Evolutionary conservation across 352 stramenopile species (phyloP).

Genomic region (Globisporangium cederbergense): DNA sequence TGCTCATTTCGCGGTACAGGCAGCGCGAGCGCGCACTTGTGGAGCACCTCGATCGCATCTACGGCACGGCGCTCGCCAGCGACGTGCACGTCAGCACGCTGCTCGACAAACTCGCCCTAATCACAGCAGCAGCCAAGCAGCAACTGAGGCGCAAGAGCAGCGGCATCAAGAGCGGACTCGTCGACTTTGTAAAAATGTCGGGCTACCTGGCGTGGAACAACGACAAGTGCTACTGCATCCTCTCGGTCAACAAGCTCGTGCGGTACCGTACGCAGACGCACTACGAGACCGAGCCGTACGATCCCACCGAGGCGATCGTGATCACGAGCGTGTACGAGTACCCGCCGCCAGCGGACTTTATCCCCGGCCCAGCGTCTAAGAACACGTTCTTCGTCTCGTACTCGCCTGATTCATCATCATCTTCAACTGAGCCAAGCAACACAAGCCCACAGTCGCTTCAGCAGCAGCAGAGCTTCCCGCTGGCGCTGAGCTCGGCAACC

Average conservation of each 20-base stretch:
- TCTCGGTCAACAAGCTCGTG: conserved; percentile 55
- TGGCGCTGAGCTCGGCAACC: conserved; percentile 35
- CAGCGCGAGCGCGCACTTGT: conserved; percentile 49
- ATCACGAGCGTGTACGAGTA: conserved; percentile 47
- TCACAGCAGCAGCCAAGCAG: background rate
- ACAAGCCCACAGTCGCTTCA: background rate
- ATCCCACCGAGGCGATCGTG: conserved; percentile 32
- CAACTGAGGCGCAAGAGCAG: conserved; percentile 20
- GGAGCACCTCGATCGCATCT: conserved; percentile 66
- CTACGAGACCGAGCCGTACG: conserved; percentile 36
- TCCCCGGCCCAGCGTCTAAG: conserved; percentile 2
- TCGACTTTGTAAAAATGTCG: conserved; percentile 40
- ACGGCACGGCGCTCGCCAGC: conserved; percentile 39
- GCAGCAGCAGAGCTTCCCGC: background rate
- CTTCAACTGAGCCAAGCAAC: conserved; percentile 3
- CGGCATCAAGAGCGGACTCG: conserved; percentile 31
- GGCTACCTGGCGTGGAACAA: conserved; percentile 42
- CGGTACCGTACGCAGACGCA: conserved; percentile 38
- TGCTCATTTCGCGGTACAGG: conserved; percentile 48
- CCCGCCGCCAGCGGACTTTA: conserved; percentile 18
- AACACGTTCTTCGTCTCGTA: conserved; percentile 20
- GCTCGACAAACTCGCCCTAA: conserved; percentile 21
- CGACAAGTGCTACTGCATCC: conserved; percentile 35
- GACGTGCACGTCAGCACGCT: conserved; percentile 31
- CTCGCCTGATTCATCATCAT: background rate